phyloP scores from a whole-genome alignment of 73 alveolate species.

The Uronychia binucleata region DNA sequence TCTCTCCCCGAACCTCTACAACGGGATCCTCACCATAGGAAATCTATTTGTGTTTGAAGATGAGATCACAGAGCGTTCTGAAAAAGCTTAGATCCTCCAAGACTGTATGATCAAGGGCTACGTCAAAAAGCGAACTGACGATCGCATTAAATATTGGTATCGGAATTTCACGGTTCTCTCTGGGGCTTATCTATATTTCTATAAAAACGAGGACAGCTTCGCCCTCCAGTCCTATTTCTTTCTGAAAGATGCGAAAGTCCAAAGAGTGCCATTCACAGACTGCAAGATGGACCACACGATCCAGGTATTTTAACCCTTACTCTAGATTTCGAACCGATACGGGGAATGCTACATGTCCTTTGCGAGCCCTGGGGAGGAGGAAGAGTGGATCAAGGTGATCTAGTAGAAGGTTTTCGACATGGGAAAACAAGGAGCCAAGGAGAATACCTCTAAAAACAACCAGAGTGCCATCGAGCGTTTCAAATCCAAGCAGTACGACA shows the following conservation, averaged over 20 bases:
- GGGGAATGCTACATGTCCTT: slow-evolving; percentile 29
- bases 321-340: slow-evolving; percentile 1
- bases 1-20: slow-evolving; percentile 24
- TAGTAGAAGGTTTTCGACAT: slow-evolving; percentile 15
- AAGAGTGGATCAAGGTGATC: slow-evolving; percentile 9
- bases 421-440: not conserved
- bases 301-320: too few species aligned
- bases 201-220: slow-evolving; percentile 2
- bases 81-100: slow-evolving; percentile 5
- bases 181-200: slow-evolving; percentile 35
- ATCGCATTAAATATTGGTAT: slow-evolving; percentile 20
- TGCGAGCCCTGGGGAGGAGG: not conserved
- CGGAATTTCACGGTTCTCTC: slow-evolving; percentile 7
- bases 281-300: too few species aligned
- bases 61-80: not conserved
- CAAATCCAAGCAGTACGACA: not conserved
- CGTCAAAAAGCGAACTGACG: slow-evolving; percentile 23
- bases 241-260: slow-evolving; percentile 15
- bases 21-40: slow-evolving; percentile 13
- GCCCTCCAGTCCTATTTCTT: slow-evolving; percentile 19
- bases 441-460: not conserved
- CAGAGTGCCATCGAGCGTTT: not conserved
- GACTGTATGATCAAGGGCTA: slow-evolving; percentile 21
- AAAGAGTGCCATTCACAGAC: too few species aligned
- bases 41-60: not conserved